These are phyloP conservation scores for Trichoderma citrinoviride DNA, from an alignment of 2,329 filamentous ascomycete genomes.

Conservation along the genomic window DNA sequence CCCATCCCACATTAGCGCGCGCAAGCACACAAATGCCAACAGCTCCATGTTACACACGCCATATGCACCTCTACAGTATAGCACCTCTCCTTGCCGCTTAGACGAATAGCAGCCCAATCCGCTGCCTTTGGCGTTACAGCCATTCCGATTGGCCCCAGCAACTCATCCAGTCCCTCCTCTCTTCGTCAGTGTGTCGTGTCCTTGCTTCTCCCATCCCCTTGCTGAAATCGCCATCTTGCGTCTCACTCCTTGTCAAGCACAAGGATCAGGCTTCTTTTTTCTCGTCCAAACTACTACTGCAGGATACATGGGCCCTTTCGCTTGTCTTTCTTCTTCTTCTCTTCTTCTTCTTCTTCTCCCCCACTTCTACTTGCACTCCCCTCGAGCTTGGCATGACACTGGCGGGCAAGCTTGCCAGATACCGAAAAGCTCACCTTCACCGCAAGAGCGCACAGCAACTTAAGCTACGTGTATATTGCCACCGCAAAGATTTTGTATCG, in stretches of 20 bases:
- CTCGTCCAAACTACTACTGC: conserved; percentile 1
- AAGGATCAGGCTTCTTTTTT: background rate
- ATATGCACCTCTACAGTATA: background rate
- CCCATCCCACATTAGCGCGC: conserved; percentile 5
- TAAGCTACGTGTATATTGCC: background rate
- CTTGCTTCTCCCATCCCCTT: background rate
- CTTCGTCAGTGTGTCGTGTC: too few species aligned
- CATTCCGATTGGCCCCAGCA: background rate
- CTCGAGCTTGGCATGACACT: background rate
- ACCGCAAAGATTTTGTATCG: background rate
- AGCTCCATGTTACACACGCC: too few species aligned
- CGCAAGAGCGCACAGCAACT: background rate
- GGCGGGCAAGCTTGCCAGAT: background rate
- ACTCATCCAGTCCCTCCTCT: background rate
- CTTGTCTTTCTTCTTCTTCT: background rate
- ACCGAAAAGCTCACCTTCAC: conserved; percentile 12
- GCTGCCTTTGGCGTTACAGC: background rate
- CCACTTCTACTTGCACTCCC: background rate
- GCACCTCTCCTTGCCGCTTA: background rate
- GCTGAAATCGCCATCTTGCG: background rate
- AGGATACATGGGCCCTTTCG: background rate
- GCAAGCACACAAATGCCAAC: background rate
- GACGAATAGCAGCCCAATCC: background rate
- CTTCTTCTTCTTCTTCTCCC: background rate
- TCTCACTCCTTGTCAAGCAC: conserved; percentile 15